Conservation (phyloP, 495 filamentous ascomycete genomes). For the Lepraria neglecta region DNA sequence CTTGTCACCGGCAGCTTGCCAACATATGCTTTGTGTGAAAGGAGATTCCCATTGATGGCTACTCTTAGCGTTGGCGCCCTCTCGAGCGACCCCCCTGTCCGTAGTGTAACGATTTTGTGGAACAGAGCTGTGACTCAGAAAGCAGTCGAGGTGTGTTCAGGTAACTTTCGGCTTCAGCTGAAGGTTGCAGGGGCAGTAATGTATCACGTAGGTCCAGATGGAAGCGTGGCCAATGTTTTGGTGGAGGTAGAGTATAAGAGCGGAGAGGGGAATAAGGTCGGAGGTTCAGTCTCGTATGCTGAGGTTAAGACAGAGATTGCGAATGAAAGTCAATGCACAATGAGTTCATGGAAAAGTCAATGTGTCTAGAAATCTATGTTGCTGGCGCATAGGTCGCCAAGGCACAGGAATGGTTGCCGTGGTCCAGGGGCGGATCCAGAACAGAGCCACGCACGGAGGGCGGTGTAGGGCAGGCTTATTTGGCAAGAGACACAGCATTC, state of each 20-base stretch:
- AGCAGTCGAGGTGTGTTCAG: not conserved
- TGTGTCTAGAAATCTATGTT: constrained; percentile 14
- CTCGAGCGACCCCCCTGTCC: constrained; percentile 8
- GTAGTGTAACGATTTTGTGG: not conserved
- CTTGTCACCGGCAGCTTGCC: constrained; percentile 28
- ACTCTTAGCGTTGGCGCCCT: constrained; percentile 16
- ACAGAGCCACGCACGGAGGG: not conserved
- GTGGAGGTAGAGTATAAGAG: constrained; percentile 1
- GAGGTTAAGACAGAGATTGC: not conserved
- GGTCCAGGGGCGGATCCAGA: constrained; percentile 14
- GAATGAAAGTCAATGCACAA: constrained; percentile 17
- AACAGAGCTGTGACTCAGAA: not conserved
- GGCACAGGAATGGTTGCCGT: not conserved
- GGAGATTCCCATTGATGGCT: constrained; percentile 19
- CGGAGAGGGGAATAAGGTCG: not conserved
- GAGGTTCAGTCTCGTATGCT: constrained; percentile 5
- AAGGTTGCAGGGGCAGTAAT: not conserved
- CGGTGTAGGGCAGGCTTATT: not conserved
- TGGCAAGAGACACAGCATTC: not conserved
- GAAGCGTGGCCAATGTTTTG: not conserved
- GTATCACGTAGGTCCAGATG: not conserved
- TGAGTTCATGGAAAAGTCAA: constrained; percentile 16
- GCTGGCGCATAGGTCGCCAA: constrained; percentile 12
- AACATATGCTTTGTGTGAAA: constrained; percentile 6
- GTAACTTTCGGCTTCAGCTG: not conserved